Evolutionary conservation across 495 filamentous ascomycete species (phyloP), one percentile per base, ranked within the genome.

Genomic region (Barbatosphaeria neglecta): DNA sequence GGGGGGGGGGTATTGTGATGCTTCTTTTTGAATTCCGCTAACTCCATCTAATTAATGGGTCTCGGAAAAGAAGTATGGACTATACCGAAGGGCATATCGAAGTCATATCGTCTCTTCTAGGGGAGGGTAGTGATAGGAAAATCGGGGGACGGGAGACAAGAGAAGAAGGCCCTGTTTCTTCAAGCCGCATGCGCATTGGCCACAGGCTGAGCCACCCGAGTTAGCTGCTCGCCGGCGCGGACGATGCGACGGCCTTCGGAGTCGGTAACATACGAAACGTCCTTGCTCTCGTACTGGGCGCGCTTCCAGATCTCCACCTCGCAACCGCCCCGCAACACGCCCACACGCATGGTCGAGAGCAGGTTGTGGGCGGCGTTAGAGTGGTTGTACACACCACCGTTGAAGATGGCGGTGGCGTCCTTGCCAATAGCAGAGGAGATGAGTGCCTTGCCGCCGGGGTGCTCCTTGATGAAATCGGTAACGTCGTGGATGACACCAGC

Each of bases 231-330:
- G 37, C 93, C 93, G 42, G 92, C 92, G 22, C 93, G 84, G 57
- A 95, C 77, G 55, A 98, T 87, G 44, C 81, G 79, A 59, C 86
- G 78, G 31, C 90, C 92, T 33, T 78, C 69, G 7, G 77, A 82
- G 59, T 97, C 93, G 55, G 83, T 86, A 51, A 90, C 74, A 46
- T 83, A 80, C 43, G 81, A 76, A 41, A 80, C 73, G 56, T 90
- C 86, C 73, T 90, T 88, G 70, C 86, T 86, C 70, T 96, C 90
- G 65, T 82, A 75, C 61, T 90, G 84, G 37, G 88, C 81, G 20
- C 87, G 86, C 79, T 96, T 96, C 92, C 92, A 96, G 75, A 98
- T 94, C 75, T 98, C 92, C 45, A 98, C 92, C 63, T 96, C 92
- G 60, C 86, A 90, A 38, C 92, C 92, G 55, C 92, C 92, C 44